These are phyloP conservation scores for Xylaria polymorpha DNA, from an alignment of 2,329 filamentous ascomycete species.

Conservation along the genomic window DNA sequence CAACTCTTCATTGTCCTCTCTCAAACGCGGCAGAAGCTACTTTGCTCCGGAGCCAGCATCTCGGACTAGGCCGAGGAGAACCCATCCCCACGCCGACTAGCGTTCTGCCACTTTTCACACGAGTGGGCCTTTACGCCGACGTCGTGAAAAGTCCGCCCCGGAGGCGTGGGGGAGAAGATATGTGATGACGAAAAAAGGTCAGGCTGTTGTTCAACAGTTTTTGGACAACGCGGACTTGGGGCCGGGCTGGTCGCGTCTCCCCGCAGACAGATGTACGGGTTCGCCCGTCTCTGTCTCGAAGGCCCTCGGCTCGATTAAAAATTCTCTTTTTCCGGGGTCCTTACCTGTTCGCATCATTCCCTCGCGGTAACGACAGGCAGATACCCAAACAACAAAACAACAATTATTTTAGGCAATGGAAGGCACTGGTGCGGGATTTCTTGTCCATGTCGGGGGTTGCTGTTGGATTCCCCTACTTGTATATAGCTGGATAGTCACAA, in stretches of 20 bases:
- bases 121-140: constrained; percentile 4
- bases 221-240: constrained; percentile 43
- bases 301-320: constrained; percentile 52
- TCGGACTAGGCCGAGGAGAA: constrained; percentile 66
- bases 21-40: constrained; percentile 56
- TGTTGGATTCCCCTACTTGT: constrained; percentile 49
- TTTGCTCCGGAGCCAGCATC: constrained; percentile 69
- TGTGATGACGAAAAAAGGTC: constrained; percentile 44
- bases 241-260: constrained; percentile 65
- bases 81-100: constrained; percentile 47
- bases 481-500: constrained; percentile 50
- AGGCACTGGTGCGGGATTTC: constrained; percentile 52
- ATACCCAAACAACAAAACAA: constrained; percentile 26
- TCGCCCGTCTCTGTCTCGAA: constrained; percentile 51
- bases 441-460: constrained; percentile 48
- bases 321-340: constrained; percentile 39
- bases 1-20: constrained; percentile 28
- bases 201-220: constrained; percentile 24
- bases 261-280: constrained; percentile 48
- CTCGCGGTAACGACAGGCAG: constrained; percentile 36
- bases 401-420: constrained; percentile 46
- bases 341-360: constrained; percentile 24
- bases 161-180: constrained; percentile 48
- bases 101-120: constrained; percentile 45
- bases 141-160: constrained; percentile 40